phyloP scores from a whole-genome alignment of 2,329 filamentous ascomycete genomes.

The Beauveria brongniartii region DNA sequence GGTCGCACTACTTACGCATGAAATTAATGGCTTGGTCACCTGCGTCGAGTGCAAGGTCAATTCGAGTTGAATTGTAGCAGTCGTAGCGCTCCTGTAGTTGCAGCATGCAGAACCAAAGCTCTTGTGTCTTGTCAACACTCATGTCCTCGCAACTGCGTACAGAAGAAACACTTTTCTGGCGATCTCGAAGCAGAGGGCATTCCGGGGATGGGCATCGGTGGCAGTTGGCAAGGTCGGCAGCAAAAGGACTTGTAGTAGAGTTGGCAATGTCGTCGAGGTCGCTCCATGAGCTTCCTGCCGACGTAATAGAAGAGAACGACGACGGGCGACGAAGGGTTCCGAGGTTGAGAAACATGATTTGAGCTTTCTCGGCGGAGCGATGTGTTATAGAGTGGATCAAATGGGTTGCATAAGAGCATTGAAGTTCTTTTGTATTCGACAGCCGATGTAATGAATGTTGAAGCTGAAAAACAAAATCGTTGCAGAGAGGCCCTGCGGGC shows the following conservation, averaged over 20 bases:
- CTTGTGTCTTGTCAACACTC: slow-evolving; percentile 30
- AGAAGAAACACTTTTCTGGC: slow-evolving; percentile 14
- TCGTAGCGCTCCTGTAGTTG: slow-evolving; percentile 37
- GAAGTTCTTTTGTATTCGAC: background rate
- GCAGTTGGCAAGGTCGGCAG: background rate
- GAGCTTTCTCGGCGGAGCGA: too few species aligned
- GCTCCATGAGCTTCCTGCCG: slow-evolving; percentile 3
- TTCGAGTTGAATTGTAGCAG: slow-evolving; percentile 42
- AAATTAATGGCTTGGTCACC: slow-evolving; percentile 30
- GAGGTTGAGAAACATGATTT: background rate
- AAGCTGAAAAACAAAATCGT: background rate
- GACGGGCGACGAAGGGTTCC: slow-evolving; percentile 1
- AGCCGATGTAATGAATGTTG: background rate
- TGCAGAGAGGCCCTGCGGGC: background rate
- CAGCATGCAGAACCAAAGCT: slow-evolving; percentile 42
- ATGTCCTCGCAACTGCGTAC: slow-evolving; percentile 26
- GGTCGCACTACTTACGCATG: slow-evolving; percentile 29
- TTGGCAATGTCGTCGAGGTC: background rate
- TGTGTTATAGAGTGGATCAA: background rate
- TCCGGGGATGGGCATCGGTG: slow-evolving; percentile 7
- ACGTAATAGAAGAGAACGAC: background rate
- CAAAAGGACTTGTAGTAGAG: background rate
- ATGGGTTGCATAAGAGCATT: background rate
- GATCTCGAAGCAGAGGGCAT: slow-evolving; percentile 6
- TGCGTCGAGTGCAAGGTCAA: slow-evolving; percentile 37